A percentile compares a stretch with the other conserved stretches of the same genome.
Conservation (phyloP, 83 land plant genomes). For the Picea engelmannii region DNA sequence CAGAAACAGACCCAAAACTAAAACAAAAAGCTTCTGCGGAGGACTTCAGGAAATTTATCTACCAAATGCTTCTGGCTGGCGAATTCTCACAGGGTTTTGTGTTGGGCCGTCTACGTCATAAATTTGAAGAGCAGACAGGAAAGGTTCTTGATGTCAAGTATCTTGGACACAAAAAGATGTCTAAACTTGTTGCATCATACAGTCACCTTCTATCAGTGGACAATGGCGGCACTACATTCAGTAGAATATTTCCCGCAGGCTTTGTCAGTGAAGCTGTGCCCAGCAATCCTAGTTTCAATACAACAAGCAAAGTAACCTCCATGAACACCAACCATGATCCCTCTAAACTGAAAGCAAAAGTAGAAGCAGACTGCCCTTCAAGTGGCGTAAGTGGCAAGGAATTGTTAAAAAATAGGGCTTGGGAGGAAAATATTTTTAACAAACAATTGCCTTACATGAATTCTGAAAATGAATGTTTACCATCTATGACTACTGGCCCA, state of each 20-base stretch:
- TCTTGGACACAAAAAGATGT: neutral
- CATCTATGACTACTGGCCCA: too few species aligned
- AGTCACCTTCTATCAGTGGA: neutral
- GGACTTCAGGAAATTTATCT: neutral
- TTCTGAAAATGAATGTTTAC: neutral
- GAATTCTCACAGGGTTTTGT: neutral
- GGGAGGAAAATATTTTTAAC: neutral
- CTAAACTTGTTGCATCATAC: neutral
- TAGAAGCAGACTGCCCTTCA: neutral
- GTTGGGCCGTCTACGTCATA: neutral
- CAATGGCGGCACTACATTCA: neutral
- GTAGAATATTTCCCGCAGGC: neutral
- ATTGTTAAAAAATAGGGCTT: neutral
- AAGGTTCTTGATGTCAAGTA: conserved; percentile 6
- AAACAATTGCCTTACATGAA: neutral
- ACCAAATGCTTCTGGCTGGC: neutral
- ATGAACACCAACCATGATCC: neutral
- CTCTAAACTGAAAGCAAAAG: neutral
- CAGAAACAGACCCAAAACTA: too few species aligned
- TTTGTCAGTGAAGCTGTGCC: neutral
- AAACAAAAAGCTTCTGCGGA: too few species aligned
- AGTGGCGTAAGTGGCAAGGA: neutral
- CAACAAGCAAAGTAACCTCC: neutral
- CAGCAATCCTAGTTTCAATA: too few species aligned
- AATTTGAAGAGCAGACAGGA: neutral